A percentile compares a stretch with the other conserved stretches of the same genome.
Evolutionary conservation across 192 early-diverging fungal species (phyloP).

Genomic region (Chytriomyces confervae): DNA sequence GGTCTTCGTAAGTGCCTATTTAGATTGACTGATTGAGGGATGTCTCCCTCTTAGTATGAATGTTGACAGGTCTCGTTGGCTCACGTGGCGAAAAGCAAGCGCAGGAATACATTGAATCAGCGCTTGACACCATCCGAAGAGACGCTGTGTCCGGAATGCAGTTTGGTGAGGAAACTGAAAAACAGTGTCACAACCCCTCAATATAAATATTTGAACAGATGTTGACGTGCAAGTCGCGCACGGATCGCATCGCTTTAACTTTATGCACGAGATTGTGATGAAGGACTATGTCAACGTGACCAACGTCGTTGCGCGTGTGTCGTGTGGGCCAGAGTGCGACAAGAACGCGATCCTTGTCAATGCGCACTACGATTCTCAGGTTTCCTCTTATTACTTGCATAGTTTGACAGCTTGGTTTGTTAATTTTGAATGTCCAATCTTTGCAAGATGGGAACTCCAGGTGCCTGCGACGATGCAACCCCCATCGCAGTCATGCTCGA

Average conservation of each 20-base stretch:
- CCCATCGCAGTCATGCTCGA: constrained; percentile 78
- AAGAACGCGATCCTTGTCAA: constrained; percentile 72
- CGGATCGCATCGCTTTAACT: constrained; percentile 74
- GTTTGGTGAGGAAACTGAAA: constrained; percentile 2
- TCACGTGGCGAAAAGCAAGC: constrained; percentile 57
- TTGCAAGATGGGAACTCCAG: constrained; percentile 39
- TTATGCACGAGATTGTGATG: constrained; percentile 66
- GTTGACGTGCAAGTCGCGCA: constrained; percentile 64
- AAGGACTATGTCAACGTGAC: constrained; percentile 76
- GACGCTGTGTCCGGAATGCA: constrained; percentile 17
- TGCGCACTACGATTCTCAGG: constrained; percentile 68
- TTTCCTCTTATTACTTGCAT: neutral
- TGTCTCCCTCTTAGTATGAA: neutral
- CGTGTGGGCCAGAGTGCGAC: constrained; percentile 70
- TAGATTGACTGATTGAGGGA: neutral
- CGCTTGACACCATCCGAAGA: constrained; percentile 40
- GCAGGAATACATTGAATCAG: constrained; percentile 48
- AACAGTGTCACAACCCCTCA: neutral
- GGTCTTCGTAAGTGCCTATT: constrained; percentile 4
- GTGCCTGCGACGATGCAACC: constrained; percentile 72
- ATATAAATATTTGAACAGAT: constrained; percentile 46
- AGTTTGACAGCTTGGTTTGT: neutral
- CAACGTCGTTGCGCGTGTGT: constrained; percentile 73
- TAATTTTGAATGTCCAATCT: neutral
- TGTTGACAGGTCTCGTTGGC: constrained; percentile 60